A percentile compares a stretch with the other conserved stretches of the same genome.
Conservation (phyloP, 2,329 filamentous ascomycete genomes). For the Botrytis medusae region DNA sequence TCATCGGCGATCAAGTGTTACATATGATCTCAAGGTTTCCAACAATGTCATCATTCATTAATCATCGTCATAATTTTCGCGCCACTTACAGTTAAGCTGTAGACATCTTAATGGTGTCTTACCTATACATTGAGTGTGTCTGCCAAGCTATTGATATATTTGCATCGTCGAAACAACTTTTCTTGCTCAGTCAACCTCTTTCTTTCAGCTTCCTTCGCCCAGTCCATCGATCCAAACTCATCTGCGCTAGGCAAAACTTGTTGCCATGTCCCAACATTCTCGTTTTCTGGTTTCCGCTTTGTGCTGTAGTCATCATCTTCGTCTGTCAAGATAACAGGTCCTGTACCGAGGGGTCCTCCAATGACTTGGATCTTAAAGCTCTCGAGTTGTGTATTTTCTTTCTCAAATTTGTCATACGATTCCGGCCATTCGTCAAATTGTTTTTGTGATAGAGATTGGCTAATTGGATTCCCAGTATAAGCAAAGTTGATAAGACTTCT, state of each 20-base stretch:
- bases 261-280: neutral
- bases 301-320: neutral
- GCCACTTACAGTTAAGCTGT: no score
- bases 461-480: neutral
- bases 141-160: neutral
- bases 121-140: neutral
- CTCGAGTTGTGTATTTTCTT: neutral
- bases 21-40: neutral
- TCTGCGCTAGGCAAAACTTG: neutral
- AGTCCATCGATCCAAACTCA: neutral
- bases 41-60: no score
- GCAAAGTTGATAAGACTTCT: constrained; percentile 9
- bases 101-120: no score
- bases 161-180: neutral
- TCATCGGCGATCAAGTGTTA: neutral
- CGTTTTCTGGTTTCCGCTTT: neutral
- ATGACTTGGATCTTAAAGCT: constrained; percentile 5
- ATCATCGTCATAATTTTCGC: no score
- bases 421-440: constrained; percentile 6
- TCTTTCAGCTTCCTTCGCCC: neutral
- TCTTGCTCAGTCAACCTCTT: neutral
- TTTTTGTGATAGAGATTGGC: neutral
- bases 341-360: constrained; percentile 2
- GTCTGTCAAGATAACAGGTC: neutral
- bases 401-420: neutral